These are phyloP conservation scores for Saccharomyces hybrid DNA, from an alignment of 1,139 yeast species.

Conservation along the genomic window DNA sequence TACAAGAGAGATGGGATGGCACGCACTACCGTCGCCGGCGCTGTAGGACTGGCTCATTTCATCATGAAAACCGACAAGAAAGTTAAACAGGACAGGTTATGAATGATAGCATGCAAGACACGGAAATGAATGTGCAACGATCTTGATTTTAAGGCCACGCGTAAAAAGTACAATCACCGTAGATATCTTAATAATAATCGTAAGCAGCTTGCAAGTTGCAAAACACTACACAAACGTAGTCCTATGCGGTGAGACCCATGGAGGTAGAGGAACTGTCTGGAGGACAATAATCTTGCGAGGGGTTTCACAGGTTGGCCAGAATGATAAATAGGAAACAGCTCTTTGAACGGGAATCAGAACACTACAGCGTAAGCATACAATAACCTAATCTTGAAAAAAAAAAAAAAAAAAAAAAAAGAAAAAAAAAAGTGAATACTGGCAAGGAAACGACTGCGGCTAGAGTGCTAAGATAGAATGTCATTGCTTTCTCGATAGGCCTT, in stretches of 20 bases:
- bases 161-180: neutral
- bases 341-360: neutral
- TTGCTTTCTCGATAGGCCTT: neutral
- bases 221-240: too few species aligned
- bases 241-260: too few species aligned
- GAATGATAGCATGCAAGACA: neutral
- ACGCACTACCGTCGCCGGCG: neutral
- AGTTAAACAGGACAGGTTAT: neutral
- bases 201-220: too few species aligned
- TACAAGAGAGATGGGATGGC: neutral
- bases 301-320: neutral
- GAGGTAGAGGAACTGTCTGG: neutral
- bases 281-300: neutral
- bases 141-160: neutral
- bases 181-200: too few species aligned
- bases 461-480: neutral
- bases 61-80: neutral
- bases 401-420: neutral
- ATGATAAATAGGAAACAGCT: neutral
- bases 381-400: neutral
- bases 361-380: neutral
- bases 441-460: neutral
- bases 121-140: neutral
- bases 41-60: neutral
- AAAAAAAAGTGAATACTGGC: neutral